Percentiles rank a stretch among this genome's conserved stretches.
phyloP scores from a whole-genome alignment of 225 moss, liverwort and hornwort genomes.

The Physcomitrium patens region DNA sequence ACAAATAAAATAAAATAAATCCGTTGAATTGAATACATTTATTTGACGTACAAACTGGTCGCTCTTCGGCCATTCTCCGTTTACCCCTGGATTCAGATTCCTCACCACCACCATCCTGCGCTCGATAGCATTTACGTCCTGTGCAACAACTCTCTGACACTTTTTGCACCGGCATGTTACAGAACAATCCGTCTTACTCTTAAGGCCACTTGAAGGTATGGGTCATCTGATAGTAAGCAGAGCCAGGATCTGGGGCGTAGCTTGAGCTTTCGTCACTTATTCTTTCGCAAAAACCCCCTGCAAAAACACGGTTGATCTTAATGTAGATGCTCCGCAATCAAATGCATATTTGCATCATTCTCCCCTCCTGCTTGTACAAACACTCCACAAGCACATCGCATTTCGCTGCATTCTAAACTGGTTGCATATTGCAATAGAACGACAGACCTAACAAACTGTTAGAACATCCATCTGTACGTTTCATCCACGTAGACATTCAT shows the following conservation, averaged over 20 bases:
- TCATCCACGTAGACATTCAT: no score
- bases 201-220: constrained; percentile 40
- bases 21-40: constrained; percentile 96
- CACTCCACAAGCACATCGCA: no score
- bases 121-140: constrained; percentile 72
- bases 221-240: constrained; percentile 37
- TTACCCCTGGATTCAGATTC: constrained; percentile 69
- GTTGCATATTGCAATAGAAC: not conserved
- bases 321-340: constrained; percentile 9
- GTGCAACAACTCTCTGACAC: constrained; percentile 82
- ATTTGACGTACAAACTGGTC: constrained; percentile 83
- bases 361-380: not conserved
- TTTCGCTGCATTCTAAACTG: no score
- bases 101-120: constrained; percentile 69
- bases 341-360: not conserved
- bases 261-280: constrained; percentile 72
- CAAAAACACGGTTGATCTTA: not conserved
- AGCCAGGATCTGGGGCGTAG: constrained; percentile 77
- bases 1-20: no score
- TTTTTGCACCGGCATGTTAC: constrained; percentile 85
- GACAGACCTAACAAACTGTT: not conserved
- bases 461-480: no score
- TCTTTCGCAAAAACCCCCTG: constrained; percentile 72
- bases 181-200: constrained; percentile 34
- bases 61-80: constrained; percentile 59